Evolutionary conservation across 2,329 filamentous ascomycete species (phyloP).

Genomic region (Peltaster fructicola): DNA sequence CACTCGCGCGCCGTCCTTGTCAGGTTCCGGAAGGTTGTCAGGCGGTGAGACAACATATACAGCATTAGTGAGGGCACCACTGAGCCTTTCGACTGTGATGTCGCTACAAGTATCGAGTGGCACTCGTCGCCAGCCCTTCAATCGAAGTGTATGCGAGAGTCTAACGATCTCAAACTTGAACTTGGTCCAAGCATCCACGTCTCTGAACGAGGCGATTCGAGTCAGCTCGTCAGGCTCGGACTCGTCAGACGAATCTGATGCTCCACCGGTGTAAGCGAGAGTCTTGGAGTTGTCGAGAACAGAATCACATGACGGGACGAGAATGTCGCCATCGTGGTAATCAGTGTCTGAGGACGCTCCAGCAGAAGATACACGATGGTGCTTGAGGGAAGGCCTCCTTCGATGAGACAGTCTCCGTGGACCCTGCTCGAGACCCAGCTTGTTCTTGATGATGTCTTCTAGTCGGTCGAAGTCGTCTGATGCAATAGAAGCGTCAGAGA

Average conservation of each 20-base stretch:
- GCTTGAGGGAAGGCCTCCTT: constrained; percentile 8
- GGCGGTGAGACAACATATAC: constrained; percentile 89
- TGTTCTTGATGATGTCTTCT: constrained; percentile 61
- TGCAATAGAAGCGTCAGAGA: constrained; percentile 37
- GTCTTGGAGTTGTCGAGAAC: constrained; percentile 82
- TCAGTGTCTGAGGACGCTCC: constrained; percentile 66
- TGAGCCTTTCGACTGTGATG: constrained; percentile 58
- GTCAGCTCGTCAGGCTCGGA: constrained; percentile 11
- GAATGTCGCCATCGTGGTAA: constrained; percentile 57
- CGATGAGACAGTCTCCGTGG: constrained; percentile 8
- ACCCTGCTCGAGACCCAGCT: constrained; percentile 16
- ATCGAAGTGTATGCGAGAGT: constrained; percentile 67
- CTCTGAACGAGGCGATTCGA: constrained; percentile 12
- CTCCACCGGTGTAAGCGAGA: constrained; percentile 51
- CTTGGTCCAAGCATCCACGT: constrained; percentile 50
- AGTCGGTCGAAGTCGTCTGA: constrained; percentile 62
- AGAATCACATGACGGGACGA: constrained; percentile 74
- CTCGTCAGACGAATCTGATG: constrained; percentile 33
- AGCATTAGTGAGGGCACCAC: constrained; percentile 86
- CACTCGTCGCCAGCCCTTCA: constrained; percentile 84
- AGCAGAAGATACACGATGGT: constrained; percentile 26
- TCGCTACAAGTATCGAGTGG: constrained; percentile 50
- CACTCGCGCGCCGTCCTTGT: constrained; percentile 22
- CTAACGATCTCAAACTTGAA: constrained; percentile 91
- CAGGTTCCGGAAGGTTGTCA: constrained; percentile 32